Conservation (phyloP, 192 early-diverging fungal species). For the Phycomyces blakesleeanus region DNA sequence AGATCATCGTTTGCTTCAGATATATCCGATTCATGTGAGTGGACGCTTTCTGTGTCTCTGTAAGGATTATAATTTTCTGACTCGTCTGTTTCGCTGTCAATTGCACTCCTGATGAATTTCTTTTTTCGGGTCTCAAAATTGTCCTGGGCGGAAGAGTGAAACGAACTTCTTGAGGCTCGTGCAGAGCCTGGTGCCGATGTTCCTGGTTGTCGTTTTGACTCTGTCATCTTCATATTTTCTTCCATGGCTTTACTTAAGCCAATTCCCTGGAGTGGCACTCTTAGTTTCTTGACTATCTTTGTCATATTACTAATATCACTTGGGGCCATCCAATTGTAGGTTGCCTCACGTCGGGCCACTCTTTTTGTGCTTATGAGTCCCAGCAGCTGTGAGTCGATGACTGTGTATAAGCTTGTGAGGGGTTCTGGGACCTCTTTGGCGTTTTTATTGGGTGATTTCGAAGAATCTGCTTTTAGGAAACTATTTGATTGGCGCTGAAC, state of each 20-base stretch:
- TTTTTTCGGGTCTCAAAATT: background rate
- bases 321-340: slow-evolving; percentile 23
- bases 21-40: no score
- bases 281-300: slow-evolving; percentile 24
- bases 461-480: background rate
- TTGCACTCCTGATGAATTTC: no score
- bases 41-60: no score
- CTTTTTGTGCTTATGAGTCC: slow-evolving; percentile 21
- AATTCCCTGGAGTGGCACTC: slow-evolving; percentile 26
- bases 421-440: background rate
- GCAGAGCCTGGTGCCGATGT: background rate
- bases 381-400: slow-evolving; percentile 9
- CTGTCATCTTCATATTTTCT: slow-evolving; percentile 20
- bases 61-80: no score
- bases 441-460: background rate
- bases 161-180: background rate
- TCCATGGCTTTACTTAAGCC: slow-evolving; percentile 25
- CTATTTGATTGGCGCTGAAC: slow-evolving; percentile 1
- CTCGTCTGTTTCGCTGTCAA: no score
- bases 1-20: no score
- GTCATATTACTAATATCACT: slow-evolving; percentile 24
- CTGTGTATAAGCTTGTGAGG: slow-evolving; percentile 8
- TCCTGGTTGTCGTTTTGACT: background rate
- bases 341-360: slow-evolving; percentile 21
- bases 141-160: background rate